These are phyloP conservation scores for Sugiyamaella marilandica DNA, from an alignment of 805 yeast species.

Conservation along the genomic window DNA sequence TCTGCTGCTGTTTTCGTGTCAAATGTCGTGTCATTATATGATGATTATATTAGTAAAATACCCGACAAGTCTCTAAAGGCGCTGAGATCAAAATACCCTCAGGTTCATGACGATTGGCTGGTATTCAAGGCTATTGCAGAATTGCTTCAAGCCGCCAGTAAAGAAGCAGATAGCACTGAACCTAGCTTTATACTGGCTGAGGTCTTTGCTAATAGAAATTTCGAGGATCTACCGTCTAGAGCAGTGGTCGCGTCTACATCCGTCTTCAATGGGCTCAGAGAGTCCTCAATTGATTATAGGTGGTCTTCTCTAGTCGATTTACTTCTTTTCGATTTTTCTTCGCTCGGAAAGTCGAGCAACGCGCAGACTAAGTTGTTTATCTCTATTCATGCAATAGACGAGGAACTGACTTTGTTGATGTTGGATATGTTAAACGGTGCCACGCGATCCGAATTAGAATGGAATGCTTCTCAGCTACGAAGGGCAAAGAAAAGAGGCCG, in stretches of 20 bases:
- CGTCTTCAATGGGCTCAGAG: constrained; percentile 5
- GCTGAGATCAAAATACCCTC: constrained; percentile 12
- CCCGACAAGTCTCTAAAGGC: constrained; percentile 7
- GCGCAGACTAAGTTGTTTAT: constrained; percentile 2
- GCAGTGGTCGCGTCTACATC: constrained; percentile 15
- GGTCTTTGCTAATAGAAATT: neutral
- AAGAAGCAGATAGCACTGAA: neutral
- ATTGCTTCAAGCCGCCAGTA: neutral
- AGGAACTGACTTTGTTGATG: constrained; percentile 10
- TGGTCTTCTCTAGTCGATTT: constrained; percentile 42
- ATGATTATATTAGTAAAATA: constrained; percentile 1
- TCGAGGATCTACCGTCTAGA: constrained; percentile 18
- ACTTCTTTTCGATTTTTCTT: constrained; percentile 36
- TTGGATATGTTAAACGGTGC: constrained; percentile 15
- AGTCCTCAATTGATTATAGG: constrained; percentile 7
- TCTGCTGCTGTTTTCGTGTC: constrained; percentile 46
- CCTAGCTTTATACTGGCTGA: neutral
- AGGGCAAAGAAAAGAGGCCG: constrained; percentile 11
- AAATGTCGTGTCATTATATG: neutral
- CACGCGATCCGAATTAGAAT: neutral
- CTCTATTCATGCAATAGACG: constrained; percentile 4
- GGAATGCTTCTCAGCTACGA: neutral
- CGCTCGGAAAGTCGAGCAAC: constrained; percentile 2
- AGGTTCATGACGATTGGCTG: constrained; percentile 17
- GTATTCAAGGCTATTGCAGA: constrained; percentile 14